Conservation (phyloP, 331 rosid species). For the Rhamnella rubrinervis region DNA sequence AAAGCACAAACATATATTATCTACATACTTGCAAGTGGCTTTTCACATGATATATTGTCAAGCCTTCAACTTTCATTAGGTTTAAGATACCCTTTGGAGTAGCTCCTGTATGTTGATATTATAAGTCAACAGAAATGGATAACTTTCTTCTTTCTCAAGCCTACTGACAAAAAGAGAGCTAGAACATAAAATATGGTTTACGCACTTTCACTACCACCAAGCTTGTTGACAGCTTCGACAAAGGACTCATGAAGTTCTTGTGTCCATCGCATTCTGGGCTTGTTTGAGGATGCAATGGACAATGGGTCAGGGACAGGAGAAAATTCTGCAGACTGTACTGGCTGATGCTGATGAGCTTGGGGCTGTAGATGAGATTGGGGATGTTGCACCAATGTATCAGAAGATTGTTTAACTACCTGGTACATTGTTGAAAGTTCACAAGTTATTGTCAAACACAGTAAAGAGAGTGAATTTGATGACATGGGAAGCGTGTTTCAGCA, state of each 20-base stretch:
- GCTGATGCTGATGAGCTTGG: constrained; percentile 39
- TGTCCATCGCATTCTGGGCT: constrained; percentile 96
- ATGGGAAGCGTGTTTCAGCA: constrained; percentile 16
- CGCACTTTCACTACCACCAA: constrained; percentile 87
- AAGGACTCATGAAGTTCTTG: constrained; percentile 95
- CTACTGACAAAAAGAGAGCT: constrained; percentile 1
- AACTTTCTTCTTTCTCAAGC: constrained; percentile 12
- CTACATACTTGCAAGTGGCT: constrained; percentile 84
- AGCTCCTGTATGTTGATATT: constrained; percentile 63
- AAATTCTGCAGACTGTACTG: constrained; percentile 48
- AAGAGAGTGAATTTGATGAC: background rate
- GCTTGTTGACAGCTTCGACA: constrained; percentile 81
- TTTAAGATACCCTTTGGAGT: constrained; percentile 93
- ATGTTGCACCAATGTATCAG: constrained; percentile 47
- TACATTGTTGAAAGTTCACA: constrained; percentile 8
- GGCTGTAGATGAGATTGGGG: constrained; percentile 40
- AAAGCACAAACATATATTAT: constrained; percentile 8
- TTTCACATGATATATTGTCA: constrained; percentile 95
- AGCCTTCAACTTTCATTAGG: constrained; percentile 80
- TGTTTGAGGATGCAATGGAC: constrained; percentile 48
- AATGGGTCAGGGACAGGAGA: constrained; percentile 35
- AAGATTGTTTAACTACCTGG: constrained; percentile 32
- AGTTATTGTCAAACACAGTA: constrained; percentile 2
- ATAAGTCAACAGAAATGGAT: constrained; percentile 25
- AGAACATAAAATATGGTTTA: constrained; percentile 16